These are phyloP conservation scores for Fraxinus americana DNA, from an alignment of 257 asterid species.

Conservation along the genomic window DNA sequence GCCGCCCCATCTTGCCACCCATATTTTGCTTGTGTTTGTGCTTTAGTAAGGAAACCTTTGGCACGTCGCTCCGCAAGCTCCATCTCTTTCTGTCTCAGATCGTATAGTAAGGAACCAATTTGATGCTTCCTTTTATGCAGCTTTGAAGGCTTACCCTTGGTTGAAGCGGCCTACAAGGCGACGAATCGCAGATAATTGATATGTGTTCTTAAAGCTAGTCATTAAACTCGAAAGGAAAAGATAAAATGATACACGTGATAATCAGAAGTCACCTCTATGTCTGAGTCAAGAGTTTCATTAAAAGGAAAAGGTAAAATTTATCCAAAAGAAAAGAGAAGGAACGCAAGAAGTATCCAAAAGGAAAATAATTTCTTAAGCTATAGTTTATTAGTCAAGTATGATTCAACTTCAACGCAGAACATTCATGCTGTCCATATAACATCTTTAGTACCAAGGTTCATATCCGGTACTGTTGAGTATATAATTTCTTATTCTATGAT, in stretches of 20 bases:
- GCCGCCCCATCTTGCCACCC: slow-evolving; percentile 63
- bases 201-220: not conserved
- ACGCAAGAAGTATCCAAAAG: not conserved
- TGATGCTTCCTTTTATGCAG: slow-evolving; percentile 97
- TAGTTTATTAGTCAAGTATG: not conserved
- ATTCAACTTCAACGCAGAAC: not conserved
- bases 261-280: not conserved
- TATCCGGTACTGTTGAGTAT: not conserved
- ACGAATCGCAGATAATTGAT: slow-evolving; percentile 14
- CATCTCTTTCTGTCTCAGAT: slow-evolving; percentile 79
- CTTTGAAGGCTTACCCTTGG: slow-evolving; percentile 89
- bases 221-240: not conserved
- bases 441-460: not conserved
- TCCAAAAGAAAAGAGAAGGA: not conserved
- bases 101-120: slow-evolving; percentile 70
- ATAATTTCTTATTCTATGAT: not conserved
- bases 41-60: slow-evolving; percentile 76
- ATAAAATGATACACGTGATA: not conserved
- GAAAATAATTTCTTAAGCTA: not conserved
- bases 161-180: slow-evolving; percentile 67
- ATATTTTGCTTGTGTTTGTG: slow-evolving; percentile 96
- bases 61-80: slow-evolving; percentile 91
- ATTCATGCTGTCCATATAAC: not conserved
- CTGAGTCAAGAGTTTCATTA: not conserved
- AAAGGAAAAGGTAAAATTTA: not conserved